These are phyloP conservation scores for Trichoderma virens DNA, from an alignment of 495 filamentous ascomycete species.

Conservation along the genomic window DNA sequence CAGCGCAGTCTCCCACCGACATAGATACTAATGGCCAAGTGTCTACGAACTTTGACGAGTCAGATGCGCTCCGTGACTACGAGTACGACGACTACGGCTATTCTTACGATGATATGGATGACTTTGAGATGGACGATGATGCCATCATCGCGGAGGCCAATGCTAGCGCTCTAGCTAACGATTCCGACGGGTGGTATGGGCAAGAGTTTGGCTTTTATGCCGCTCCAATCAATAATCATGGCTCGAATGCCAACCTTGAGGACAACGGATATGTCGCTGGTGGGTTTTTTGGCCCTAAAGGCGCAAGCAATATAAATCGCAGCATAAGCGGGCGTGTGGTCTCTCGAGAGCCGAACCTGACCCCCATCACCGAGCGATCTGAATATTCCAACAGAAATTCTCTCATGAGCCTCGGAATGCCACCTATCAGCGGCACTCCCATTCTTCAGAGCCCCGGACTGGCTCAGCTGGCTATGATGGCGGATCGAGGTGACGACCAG, in stretches of 20 bases:
- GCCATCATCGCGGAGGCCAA: constrained; percentile 92
- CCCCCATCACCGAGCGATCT: constrained; percentile 91
- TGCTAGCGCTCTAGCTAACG: constrained; percentile 83
- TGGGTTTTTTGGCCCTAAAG: constrained; percentile 74
- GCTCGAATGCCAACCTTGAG: constrained; percentile 19
- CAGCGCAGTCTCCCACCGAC: constrained; percentile 43
- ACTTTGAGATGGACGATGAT: constrained; percentile 68
- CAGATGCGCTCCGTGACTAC: not conserved
- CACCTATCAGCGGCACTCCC: constrained; percentile 37
- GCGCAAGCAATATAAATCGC: constrained; percentile 50
- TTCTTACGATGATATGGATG: constrained; percentile 38
- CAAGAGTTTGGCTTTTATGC: constrained; percentile 98
- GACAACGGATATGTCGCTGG: constrained; percentile 60
- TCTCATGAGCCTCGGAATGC: constrained; percentile 63
- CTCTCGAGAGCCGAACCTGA: constrained; percentile 80
- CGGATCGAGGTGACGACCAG: constrained; percentile 50
- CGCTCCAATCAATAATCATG: constrained; percentile 36
- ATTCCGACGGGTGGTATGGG: constrained; percentile 89
- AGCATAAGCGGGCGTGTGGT: constrained; percentile 60
- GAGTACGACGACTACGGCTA: constrained; percentile 40
- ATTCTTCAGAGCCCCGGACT: constrained; percentile 49
- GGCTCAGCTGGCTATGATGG: constrained; percentile 65
- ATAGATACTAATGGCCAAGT: constrained; percentile 21
- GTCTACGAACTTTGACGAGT: constrained; percentile 31
- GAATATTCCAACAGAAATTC: constrained; percentile 95